phyloP scores from a whole-genome alignment of 1,284 basidiomycete genomes.

The Leccinum cinnamomeum region DNA sequence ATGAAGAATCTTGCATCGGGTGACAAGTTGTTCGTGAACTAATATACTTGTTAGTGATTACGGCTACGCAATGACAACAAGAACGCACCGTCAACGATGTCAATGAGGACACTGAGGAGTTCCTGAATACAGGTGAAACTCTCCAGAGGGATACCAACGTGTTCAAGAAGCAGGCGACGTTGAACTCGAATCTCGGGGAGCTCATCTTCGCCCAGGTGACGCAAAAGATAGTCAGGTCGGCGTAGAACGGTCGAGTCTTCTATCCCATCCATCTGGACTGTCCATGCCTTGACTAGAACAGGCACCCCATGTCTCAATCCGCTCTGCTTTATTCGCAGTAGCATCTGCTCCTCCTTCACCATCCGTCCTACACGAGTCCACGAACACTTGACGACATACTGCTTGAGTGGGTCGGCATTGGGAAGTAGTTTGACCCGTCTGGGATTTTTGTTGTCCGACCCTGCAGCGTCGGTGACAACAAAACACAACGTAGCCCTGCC shows the following conservation, averaged over 20 bases:
- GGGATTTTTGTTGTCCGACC: background rate
- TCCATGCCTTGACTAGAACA: background rate
- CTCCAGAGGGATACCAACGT: background rate
- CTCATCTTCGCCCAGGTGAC: background rate
- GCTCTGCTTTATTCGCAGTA: background rate
- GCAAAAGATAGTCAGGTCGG: background rate
- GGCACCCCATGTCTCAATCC: background rate
- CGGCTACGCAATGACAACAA: background rate
- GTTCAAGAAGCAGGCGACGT: background rate
- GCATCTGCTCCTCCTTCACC: background rate
- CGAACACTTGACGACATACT: background rate
- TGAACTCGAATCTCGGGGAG: background rate
- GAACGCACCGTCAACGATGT: background rate
- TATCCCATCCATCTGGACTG: background rate
- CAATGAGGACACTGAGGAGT: background rate
- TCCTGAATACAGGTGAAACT: background rate
- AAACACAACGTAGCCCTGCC: background rate
- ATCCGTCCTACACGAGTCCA: background rate
- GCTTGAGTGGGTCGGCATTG: background rate
- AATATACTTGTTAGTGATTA: background rate
- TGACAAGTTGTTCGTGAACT: background rate
- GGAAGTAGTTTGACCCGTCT: background rate
- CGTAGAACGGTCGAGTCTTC: background rate
- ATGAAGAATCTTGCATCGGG: background rate
- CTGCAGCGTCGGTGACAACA: background rate